Percentiles rank a stretch among this genome's conserved stretches.
phyloP scores from a whole-genome alignment of 2,329 filamentous ascomycete species.

The Rosellinia necatrix region DNA sequence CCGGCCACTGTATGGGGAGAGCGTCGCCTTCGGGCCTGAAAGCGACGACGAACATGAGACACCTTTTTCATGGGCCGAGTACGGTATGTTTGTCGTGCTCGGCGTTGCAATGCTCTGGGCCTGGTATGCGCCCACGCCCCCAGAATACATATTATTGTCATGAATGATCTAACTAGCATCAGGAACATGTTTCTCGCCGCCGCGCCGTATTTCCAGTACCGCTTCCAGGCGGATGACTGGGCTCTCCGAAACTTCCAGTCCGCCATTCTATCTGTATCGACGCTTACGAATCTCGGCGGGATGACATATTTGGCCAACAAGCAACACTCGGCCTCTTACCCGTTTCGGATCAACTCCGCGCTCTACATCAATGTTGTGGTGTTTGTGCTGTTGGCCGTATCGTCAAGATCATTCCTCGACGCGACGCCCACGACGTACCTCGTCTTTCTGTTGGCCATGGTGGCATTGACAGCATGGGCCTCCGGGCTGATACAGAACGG shows the following conservation, averaged over 20 bases:
- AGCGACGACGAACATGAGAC: constrained; percentile 44
- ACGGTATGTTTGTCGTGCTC: constrained; percentile 80
- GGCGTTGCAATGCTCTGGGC: constrained; percentile 97
- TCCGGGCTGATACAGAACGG: constrained; percentile 92
- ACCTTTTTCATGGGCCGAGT: constrained; percentile 84
- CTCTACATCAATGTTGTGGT: constrained; percentile 77
- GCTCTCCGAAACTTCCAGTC: constrained; percentile 86
- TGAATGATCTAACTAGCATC: constrained; percentile 14
- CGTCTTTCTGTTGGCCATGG: constrained; percentile 79
- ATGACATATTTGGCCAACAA: constrained; percentile 79
- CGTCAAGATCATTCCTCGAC: constrained; percentile 70
- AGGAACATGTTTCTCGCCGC: constrained; percentile 99
- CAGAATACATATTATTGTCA: background rate
- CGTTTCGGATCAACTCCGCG: constrained; percentile 79
- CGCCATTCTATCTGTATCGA: constrained; percentile 84
- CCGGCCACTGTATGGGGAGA: constrained; percentile 41
- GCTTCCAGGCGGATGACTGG: constrained; percentile 73
- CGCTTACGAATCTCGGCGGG: constrained; percentile 76
- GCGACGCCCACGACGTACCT: constrained; percentile 72
- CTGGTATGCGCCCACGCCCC: constrained; percentile 66
- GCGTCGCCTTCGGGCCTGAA: constrained; percentile 23
- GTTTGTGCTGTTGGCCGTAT: constrained; percentile 79
- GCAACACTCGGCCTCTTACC: constrained; percentile 84
- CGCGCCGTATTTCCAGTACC: constrained; percentile 86
- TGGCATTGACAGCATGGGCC: constrained; percentile 77